A percentile compares a stretch with the other conserved stretches of the same genome.
Conservation (phyloP, 2,329 filamentous ascomycete species). For the Septoria linicola region DNA sequence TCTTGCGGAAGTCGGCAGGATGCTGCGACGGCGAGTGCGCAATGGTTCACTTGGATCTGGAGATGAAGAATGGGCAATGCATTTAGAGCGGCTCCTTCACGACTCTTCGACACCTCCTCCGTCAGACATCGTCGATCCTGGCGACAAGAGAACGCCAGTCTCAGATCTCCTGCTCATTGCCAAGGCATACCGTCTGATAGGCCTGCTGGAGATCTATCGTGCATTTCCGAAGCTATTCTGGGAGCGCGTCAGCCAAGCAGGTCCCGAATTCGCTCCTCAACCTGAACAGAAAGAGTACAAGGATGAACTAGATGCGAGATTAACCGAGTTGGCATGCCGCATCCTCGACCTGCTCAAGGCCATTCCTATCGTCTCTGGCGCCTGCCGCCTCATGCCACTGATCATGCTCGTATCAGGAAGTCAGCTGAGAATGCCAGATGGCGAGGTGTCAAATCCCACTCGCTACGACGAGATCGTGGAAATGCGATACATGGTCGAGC, state of each 20-base stretch:
- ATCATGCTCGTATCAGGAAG: slow-evolving; percentile 52
- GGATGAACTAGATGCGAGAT: slow-evolving; percentile 40
- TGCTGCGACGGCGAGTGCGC: slow-evolving; percentile 26
- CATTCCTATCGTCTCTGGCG: slow-evolving; percentile 54
- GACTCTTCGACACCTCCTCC: slow-evolving; percentile 48
- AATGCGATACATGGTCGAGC: slow-evolving; percentile 51
- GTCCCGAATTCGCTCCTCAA: background rate
- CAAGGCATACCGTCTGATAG: slow-evolving; percentile 54
- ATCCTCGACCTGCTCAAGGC: slow-evolving; percentile 51
- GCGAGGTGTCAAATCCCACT: slow-evolving; percentile 37
- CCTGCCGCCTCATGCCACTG: slow-evolving; percentile 55
- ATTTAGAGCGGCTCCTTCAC: slow-evolving; percentile 51
- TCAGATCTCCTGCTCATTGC: slow-evolving; percentile 55
- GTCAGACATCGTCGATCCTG: slow-evolving; percentile 51
- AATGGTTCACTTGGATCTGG: slow-evolving; percentile 20
- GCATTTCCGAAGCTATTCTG: slow-evolving; percentile 46
- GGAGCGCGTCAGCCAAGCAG: background rate
- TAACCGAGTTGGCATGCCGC: slow-evolving; percentile 53
- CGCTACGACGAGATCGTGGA: slow-evolving; percentile 29
- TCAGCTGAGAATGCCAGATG: slow-evolving; percentile 49
- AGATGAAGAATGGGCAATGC: slow-evolving; percentile 40
- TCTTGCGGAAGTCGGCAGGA: slow-evolving; percentile 48
- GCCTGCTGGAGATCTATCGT: slow-evolving; percentile 56
- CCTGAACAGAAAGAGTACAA: slow-evolving; percentile 14
- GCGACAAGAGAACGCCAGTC: slow-evolving; percentile 54